Percentiles rank a stretch among this genome's conserved stretches.
Conservation (phyloP, 2,329 filamentous ascomycete species). For the Botrytis pseudocinerea region DNA sequence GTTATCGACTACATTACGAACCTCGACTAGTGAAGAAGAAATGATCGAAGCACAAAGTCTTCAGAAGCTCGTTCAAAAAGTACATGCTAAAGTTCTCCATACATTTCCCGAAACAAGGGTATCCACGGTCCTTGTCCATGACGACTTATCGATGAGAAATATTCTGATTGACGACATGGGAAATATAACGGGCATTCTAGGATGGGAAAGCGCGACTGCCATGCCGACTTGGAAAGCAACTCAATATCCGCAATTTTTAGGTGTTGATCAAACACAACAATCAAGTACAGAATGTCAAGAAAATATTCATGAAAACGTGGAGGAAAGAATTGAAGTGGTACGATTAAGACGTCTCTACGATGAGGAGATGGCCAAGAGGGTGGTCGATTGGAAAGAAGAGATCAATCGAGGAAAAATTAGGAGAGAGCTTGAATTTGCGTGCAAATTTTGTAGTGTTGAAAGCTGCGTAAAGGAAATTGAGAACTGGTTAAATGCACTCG, state of each 20-base stretch:
- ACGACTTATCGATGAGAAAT: slow-evolving; percentile 12
- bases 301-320: neutral
- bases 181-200: neutral
- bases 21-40: neutral
- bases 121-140: neutral
- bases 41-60: neutral
- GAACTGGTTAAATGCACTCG: neutral
- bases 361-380: neutral
- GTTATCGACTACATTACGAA: neutral
- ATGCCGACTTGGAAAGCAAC: slow-evolving; percentile 3
- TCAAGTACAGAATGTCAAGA: neutral
- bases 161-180: slow-evolving; percentile 3
- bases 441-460: slow-evolving; percentile 4
- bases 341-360: neutral
- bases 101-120: neutral
- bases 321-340: neutral
- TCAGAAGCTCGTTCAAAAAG: neutral
- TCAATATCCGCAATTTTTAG: neutral
- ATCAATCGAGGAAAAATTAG: neutral
- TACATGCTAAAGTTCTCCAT: neutral
- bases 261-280: neutral
- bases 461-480: neutral
- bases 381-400: neutral
- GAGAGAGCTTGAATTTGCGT: slow-evolving; percentile 12
- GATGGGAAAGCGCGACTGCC: neutral